Evolutionary conservation across 2,329 filamentous ascomycete species (phyloP).

Genomic region (Fusarium armeniacum): DNA sequence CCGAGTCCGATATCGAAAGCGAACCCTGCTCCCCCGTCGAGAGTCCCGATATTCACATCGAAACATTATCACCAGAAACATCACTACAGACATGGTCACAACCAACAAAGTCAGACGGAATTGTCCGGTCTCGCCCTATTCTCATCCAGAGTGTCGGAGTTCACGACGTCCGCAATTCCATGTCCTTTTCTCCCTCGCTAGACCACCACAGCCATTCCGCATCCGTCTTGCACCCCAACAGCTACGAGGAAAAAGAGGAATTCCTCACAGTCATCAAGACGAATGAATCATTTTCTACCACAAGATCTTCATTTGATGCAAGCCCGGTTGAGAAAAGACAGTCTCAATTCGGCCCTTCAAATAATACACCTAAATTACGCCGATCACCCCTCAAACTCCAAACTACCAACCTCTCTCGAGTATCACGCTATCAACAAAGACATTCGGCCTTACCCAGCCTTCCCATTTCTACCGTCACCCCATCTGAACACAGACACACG

Average conservation of each 20-base stretch:
- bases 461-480: background rate
- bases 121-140: background rate
- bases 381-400: conserved; percentile 15
- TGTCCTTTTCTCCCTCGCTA: conserved; percentile 14
- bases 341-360: background rate
- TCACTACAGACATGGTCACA: conserved; percentile 1
- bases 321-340: background rate
- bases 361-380: background rate
- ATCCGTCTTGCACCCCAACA: background rate
- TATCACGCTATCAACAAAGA: background rate
- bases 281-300: background rate
- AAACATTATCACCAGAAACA: background rate
- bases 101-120: background rate
- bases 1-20: conserved; percentile 3
- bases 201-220: conserved; percentile 27
- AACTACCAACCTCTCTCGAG: conserved; percentile 13
- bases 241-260: conserved; percentile 16
- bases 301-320: background rate
- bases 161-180: conserved; percentile 21
- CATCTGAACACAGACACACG: background rate
- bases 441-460: conserved; percentile 7
- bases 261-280: conserved; percentile 15
- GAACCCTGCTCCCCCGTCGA: conserved; percentile 15
- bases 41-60: background rate
- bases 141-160: conserved; percentile 7